A percentile compares a stretch with the other conserved stretches of the same genome.
Conservation (phyloP, 352 stramenopile genomes). For the Blastocystis sp. region DNA sequence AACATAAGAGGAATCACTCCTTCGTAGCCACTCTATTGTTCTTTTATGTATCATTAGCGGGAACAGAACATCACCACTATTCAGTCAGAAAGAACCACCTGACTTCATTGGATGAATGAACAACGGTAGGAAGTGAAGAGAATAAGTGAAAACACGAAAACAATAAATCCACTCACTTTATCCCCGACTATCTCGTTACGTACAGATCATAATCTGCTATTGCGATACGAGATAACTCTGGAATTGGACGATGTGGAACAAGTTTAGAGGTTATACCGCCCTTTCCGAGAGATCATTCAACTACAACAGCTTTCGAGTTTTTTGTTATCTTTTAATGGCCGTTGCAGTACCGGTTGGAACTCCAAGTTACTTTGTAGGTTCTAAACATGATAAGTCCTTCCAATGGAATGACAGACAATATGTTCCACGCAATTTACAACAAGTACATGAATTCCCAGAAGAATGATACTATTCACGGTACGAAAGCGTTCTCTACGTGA, state of each 20-base stretch:
- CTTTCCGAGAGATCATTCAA: constrained; percentile 9
- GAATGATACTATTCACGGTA: not conserved
- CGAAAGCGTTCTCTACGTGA: not conserved
- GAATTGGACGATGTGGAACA: constrained; percentile 8
- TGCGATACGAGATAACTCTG: too few species aligned
- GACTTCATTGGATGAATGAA: too few species aligned
- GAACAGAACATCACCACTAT: too few species aligned
- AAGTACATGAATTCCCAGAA: not conserved
- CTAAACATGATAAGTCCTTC: constrained; percentile 31
- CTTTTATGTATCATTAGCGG: too few species aligned
- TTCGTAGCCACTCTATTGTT: too few species aligned
- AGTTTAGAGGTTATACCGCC: constrained; percentile 17
- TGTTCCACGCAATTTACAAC: not conserved
- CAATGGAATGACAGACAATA: not conserved
- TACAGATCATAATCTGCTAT: too few species aligned
- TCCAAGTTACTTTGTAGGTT: not conserved
- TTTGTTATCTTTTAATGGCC: not conserved
- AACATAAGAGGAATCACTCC: too few species aligned
- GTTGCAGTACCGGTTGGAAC: not conserved
- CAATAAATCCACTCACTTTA: too few species aligned
- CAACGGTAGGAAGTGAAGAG: too few species aligned
- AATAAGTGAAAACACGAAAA: too few species aligned
- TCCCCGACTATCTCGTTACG: too few species aligned
- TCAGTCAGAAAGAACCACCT: too few species aligned
- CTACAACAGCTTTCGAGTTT: not conserved